Conservation (phyloP, 306 rosid genomes). For the Vigna angularis region DNA sequence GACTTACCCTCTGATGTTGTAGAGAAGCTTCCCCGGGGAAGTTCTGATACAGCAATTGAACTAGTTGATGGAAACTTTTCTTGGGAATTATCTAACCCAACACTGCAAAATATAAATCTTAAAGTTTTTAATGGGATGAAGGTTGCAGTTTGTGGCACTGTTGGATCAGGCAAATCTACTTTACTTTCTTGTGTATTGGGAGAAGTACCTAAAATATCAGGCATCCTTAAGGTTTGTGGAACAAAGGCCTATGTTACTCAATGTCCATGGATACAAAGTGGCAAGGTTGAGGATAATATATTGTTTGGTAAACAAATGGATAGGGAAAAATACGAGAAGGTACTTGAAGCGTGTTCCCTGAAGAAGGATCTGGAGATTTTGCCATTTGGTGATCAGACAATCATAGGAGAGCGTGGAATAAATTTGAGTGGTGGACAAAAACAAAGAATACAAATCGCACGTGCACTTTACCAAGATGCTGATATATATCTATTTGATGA, state of each 20-base stretch:
- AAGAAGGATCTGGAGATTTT: constrained; percentile 83
- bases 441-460: too few species aligned
- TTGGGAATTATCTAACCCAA: constrained; percentile 52
- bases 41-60: constrained; percentile 54
- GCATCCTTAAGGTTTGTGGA: constrained; percentile 74
- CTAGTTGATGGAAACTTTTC: constrained; percentile 56
- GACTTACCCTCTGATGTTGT: constrained; percentile 51
- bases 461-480: too few species aligned
- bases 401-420: too few species aligned
- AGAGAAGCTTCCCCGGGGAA: constrained; percentile 54
- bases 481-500: too few species aligned
- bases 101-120: constrained; percentile 49
- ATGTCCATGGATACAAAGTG: constrained; percentile 95
- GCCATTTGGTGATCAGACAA: constrained; percentile 82
- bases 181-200: constrained; percentile 81
- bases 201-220: constrained; percentile 82
- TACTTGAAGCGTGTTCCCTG: constrained; percentile 85
- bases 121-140: constrained; percentile 50
- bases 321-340: constrained; percentile 71
- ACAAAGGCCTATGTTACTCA: constrained; percentile 89
- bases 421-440: too few species aligned
- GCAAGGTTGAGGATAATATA: constrained; percentile 81
- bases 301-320: constrained; percentile 80
- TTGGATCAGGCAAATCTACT: constrained; percentile 83
- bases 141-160: constrained; percentile 64